These are phyloP conservation scores for Aspergillus caelatus DNA, from an alignment of 2,329 filamentous ascomycete species.

Conservation along the genomic window DNA sequence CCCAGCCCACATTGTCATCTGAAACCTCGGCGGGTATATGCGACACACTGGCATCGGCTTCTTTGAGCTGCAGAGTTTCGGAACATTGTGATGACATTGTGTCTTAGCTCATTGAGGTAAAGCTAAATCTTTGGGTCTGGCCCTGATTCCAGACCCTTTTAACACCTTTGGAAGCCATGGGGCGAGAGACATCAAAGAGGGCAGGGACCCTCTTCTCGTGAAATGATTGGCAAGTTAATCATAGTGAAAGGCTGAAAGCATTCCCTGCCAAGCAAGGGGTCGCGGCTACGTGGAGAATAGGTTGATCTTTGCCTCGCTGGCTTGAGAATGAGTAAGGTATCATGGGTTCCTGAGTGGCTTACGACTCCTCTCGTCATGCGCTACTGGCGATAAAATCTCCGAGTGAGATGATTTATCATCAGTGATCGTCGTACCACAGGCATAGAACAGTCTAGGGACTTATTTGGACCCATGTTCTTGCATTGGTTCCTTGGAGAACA, in stretches of 20 bases:
- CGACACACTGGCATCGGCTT: background rate
- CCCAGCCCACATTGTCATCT: background rate
- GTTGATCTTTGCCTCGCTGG: background rate
- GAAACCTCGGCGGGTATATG: background rate
- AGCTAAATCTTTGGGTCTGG: background rate
- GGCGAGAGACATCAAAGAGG: background rate
- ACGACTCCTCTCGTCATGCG: background rate
- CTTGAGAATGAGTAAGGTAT: conserved; percentile 1
- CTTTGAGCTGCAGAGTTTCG: background rate
- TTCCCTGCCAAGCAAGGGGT: background rate
- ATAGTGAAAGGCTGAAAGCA: background rate
- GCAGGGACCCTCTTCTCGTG: background rate
- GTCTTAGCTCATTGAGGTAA: background rate
- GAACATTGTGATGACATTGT: background rate
- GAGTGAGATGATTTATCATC: background rate
- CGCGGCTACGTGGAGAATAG: background rate
- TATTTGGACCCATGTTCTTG: background rate
- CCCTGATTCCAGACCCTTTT: background rate
- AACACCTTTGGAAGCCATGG: background rate
- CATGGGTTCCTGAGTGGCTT: background rate
- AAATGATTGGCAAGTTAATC: background rate
- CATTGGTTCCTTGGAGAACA: no score
- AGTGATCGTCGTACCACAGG: background rate
- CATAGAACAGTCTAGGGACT: background rate
- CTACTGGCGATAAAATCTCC: background rate